Evolutionary conservation across 108 stramenopile species (phyloP).

Genomic region (Pseudonitzschia delicatissima): DNA sequence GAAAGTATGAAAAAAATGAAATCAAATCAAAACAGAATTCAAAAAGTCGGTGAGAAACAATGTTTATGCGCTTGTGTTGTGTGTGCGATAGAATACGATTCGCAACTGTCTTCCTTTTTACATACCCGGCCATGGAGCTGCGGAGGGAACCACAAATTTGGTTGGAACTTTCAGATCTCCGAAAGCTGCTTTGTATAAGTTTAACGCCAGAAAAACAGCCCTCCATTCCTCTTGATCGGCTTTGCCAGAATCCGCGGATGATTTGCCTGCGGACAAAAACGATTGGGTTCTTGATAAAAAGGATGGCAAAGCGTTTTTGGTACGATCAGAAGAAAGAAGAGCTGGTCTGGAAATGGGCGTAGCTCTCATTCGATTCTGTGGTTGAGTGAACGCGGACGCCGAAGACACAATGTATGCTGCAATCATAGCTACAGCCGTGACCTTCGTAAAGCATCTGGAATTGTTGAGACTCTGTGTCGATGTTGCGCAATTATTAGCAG

Average conservation of each 20-base stretch:
- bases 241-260: background rate
- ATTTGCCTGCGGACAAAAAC: background rate
- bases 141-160: slow-evolving; percentile 77
- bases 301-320: background rate
- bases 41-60: background rate
- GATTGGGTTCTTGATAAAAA: background rate
- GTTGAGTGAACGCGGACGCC: slow-evolving; percentile 6
- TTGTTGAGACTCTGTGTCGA: background rate
- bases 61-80: background rate
- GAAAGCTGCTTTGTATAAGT: slow-evolving; percentile 85
- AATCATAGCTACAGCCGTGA: background rate
- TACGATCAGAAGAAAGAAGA: background rate
- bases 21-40: background rate
- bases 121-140: slow-evolving; percentile 84
- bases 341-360: background rate
- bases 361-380: background rate
- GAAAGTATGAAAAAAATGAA: background rate
- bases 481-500: background rate
- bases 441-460: background rate
- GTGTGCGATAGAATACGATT: background rate
- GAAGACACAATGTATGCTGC: slow-evolving; percentile 6
- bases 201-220: slow-evolving; percentile 72
- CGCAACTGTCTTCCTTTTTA: slow-evolving; percentile 8
- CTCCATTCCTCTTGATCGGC: slow-evolving; percentile 73
- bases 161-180: slow-evolving; percentile 84